Evolutionary conservation across 2,329 filamentous ascomycete genomes (phyloP), one percentile per base, ranked within the genome.

Genomic region (Teratosphaeria zuluensis): DNA sequence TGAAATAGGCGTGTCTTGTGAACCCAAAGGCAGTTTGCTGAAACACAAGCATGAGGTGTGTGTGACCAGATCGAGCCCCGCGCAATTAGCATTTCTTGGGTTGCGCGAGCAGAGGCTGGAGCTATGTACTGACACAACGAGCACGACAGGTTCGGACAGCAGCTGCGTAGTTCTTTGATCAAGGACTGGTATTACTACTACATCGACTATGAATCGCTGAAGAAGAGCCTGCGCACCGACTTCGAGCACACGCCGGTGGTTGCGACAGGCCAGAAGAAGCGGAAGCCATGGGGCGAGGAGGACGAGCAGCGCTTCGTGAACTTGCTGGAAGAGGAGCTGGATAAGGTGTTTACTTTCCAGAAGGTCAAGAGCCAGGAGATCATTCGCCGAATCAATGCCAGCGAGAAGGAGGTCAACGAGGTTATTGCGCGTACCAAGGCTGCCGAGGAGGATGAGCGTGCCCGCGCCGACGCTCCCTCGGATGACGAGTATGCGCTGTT

Each of bases 111-210:
- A 19, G 42, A 16, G 3, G 42, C 14, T n/a, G 42, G 42, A 46
- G 42, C n/a, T 21, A 48, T 19, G n/a, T 19, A 48, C 33, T 11
- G 8, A 35, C 33, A 9, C 14, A n/a, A 48, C 42, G 42, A 48
- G 42, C 42, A 21, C 42, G 32, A 14, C 68, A 87, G 84, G 81
- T 99, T 97, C 81, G 94, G 94, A 74, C 90, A 96, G 77, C 92
- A 99, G 81, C 85, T 99, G 70, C 90, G 90, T 64, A 92, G 90
- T 70, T 96, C 92, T 73, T 83, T 96, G 71, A 95, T 97, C 76
- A 91, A 89, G 80, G 92, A 97, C 77, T 99, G 95, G 78, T 87
- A 92, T 74, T 96, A 92, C 86, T 90, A 96, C 80, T 99, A 99
- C 78, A 96, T 99, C 76, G 88, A 90, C 77, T 99, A 99, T 78